A percentile compares a stretch with the other conserved stretches of the same genome.
phyloP scores from a whole-genome alignment of 2,329 filamentous ascomycete species.

The Cryphonectria radicalis region DNA sequence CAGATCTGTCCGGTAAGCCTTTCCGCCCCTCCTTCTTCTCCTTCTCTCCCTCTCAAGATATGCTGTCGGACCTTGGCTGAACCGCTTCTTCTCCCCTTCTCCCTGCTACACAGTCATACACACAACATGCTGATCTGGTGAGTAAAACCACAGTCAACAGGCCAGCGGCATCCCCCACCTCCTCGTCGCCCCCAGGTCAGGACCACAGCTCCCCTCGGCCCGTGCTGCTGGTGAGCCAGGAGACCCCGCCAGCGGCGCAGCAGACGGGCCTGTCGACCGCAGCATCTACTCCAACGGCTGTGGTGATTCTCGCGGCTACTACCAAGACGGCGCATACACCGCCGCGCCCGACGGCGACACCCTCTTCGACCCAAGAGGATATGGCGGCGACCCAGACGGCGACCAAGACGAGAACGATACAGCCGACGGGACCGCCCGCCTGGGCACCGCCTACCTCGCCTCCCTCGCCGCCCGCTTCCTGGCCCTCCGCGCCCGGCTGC shows the following conservation, averaged over 20 bases:
- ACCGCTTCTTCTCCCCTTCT: conserved; percentile 12
- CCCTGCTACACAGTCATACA: conserved; percentile 14
- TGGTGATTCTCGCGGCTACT: conserved; percentile 66
- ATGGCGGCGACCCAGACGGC: conserved; percentile 37
- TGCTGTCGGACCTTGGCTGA: conserved; percentile 27
- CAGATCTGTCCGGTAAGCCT: conserved; percentile 70
- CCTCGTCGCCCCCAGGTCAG: conserved; percentile 64
- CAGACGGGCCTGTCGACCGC: conserved; percentile 41
- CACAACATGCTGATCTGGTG: conserved; percentile 53
- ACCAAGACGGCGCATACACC: conserved; percentile 79
- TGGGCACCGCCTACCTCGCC: conserved; percentile 70
- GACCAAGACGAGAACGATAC: conserved; percentile 38
- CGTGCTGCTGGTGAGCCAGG: conserved; percentile 37
- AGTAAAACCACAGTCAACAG: conserved; percentile 65
- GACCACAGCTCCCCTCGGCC: conserved; percentile 53
- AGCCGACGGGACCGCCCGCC: conserved; percentile 39
- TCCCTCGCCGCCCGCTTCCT: conserved; percentile 69
- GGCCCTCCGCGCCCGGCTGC: conserved; percentile 65
- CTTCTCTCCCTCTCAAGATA: conserved; percentile 36
- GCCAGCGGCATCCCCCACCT: conserved; percentile 75
- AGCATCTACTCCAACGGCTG: conserved; percentile 53
- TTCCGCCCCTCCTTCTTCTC: conserved; percentile 20
- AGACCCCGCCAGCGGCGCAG: conserved; percentile 38
- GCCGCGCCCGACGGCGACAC: conserved; percentile 50
- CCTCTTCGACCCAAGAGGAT: conserved; percentile 22